These are phyloP conservation scores for Metarhizium album DNA, from an alignment of 2,329 filamentous ascomycete species.

Conservation along the genomic window DNA sequence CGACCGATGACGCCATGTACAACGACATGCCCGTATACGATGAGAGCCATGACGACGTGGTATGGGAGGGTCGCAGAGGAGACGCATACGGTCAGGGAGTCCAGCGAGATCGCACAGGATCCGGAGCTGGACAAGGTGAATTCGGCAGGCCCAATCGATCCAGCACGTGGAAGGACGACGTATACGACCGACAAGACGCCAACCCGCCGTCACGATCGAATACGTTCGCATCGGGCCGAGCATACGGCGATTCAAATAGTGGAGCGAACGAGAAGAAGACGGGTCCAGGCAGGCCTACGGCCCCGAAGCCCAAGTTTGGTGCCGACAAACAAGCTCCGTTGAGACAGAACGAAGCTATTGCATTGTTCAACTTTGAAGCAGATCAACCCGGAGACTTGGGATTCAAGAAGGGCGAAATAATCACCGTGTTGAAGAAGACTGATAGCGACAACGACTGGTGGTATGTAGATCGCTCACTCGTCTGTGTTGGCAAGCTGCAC, in stretches of 20 bases:
- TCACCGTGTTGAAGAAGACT: constrained; percentile 89
- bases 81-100: constrained; percentile 59
- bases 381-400: constrained; percentile 86
- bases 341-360: constrained; percentile 72
- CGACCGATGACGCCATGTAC: constrained; percentile 61
- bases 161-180: constrained; percentile 65
- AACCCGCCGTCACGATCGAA: constrained; percentile 36
- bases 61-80: constrained; percentile 70
- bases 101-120: constrained; percentile 22
- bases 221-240: constrained; percentile 34
- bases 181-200: constrained; percentile 51
- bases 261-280: constrained; percentile 25
- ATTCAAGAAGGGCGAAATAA: constrained; percentile 96
- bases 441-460: constrained; percentile 95
- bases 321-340: constrained; percentile 39
- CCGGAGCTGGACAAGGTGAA: constrained; percentile 33
- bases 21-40: constrained; percentile 91
- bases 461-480: constrained; percentile 34
- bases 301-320: constrained; percentile 78
- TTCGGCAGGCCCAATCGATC: constrained; percentile 50
- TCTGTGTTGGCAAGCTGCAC: neutral
- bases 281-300: constrained; percentile 68
- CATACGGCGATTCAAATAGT: constrained; percentile 37
- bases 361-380: constrained; percentile 87
- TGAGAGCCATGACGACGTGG: constrained; percentile 67